Evolutionary conservation across 2,329 filamentous ascomycete genomes (phyloP), one percentile per base, ranked within the genome.

Genomic region (Ploettnerulaceae sp.): DNA sequence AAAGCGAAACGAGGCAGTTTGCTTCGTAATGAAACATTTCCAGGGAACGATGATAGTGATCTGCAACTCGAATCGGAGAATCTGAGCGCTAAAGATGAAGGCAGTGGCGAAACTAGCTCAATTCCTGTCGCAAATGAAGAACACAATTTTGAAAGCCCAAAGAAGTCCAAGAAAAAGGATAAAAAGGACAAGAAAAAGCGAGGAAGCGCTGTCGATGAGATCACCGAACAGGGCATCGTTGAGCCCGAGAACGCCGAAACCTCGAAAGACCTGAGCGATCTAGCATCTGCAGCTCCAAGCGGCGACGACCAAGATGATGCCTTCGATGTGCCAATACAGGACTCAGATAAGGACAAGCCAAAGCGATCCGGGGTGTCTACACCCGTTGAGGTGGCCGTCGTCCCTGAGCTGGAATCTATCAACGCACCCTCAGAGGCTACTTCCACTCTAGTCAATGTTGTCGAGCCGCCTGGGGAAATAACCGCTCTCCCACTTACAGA

Each of bases 101-200:
- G n/a, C 9, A 21, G n/a, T 18, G 26, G 22, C n/a, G 6, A 11
- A 22, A 18, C 26, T 21, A 12, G 20, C 35, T 4, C 17, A 7
- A n/a, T 22, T 7, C n/a, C 31, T 4, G n/a, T 26, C 9, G 29
- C 11, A n/a, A 31, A 43, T 18, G 40, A 35, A 9, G 29, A 25
- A 14, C 17, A 14, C 26, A 20, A 26, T 22, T 15, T n/a, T n/a
- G 26, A 28, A 14, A 28, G 17, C 2, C 26, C 32, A 15, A 51
- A 47, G 42, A 47, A 53, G 24, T 45, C 49, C 35, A 52, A 52
- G 49, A 46, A 53, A 33, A 47, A 45, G 22, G n/a, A n/a, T n/a
- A n/a, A n/a, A n/a, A n/a, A n/a, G n/a, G n/a, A n/a, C n/a, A n/a
- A n/a, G n/a, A n/a, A n/a, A n/a, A 37, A 52, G n/a, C 52, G 50